A percentile compares a stretch with the other conserved stretches of the same genome.
These are phyloP conservation scores for Turritis glabra DNA, from an alignment of 345 rosid genomes.

Conservation along the genomic window DNA sequence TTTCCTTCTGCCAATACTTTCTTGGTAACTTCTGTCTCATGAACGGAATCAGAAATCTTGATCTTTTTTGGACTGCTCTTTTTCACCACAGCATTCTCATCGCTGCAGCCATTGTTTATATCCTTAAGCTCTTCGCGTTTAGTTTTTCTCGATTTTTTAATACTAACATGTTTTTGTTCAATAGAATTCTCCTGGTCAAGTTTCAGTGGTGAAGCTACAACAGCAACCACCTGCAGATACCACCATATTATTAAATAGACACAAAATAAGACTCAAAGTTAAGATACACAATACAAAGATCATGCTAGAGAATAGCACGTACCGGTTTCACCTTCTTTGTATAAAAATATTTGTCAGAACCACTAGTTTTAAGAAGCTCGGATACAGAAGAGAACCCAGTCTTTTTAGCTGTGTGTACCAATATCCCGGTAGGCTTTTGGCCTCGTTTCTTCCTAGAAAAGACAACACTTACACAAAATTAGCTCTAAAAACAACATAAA, in stretches of 20 bases:
- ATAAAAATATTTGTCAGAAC: slow-evolving; percentile 41
- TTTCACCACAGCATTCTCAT: slow-evolving; percentile 29
- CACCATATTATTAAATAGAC: slow-evolving; percentile 20
- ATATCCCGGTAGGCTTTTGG: slow-evolving; percentile 67
- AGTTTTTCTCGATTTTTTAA: background rate
- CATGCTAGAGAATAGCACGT: slow-evolving; percentile 33
- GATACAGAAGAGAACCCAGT: slow-evolving; percentile 75
- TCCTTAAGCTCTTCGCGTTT: slow-evolving; percentile 46
- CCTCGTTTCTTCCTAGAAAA: slow-evolving; percentile 72
- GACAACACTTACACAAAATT: background rate
- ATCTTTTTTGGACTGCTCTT: slow-evolving; percentile 24
- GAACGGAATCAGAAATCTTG: slow-evolving; percentile 29
- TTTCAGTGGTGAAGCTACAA: slow-evolving; percentile 40
- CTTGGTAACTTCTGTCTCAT: slow-evolving; percentile 19
- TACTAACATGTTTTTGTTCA: slow-evolving; percentile 27
- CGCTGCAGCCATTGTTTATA: slow-evolving; percentile 27
- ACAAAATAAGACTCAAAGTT: background rate
- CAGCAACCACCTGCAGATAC: slow-evolving; percentile 39
- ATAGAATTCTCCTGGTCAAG: slow-evolving; percentile 62
- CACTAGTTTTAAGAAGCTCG: slow-evolving; percentile 54
- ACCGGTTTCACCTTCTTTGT: slow-evolving; percentile 34
- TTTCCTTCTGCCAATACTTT: slow-evolving; percentile 19
- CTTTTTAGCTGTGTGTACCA: slow-evolving; percentile 59
- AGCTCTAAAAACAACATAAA: background rate
- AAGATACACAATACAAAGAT: slow-evolving; percentile 25